Percentiles rank a stretch among this genome's conserved stretches.
These are phyloP conservation scores for Ceratobasidium sp. DNA, from an alignment of 1,284 basidiomycete species.

Conservation along the genomic window DNA sequence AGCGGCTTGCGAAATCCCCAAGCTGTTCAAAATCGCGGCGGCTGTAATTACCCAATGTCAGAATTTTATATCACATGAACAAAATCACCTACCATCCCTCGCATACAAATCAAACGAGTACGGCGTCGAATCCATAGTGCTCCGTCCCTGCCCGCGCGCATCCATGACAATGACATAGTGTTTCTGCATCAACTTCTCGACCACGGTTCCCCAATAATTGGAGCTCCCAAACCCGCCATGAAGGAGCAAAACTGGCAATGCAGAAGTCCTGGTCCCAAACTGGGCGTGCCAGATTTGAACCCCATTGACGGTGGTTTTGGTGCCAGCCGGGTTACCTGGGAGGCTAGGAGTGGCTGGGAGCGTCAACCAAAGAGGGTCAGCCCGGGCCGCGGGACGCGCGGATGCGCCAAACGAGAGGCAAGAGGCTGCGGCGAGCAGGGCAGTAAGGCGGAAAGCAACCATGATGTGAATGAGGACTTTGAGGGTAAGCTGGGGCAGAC, in stretches of 20 bases:
- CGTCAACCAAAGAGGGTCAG: neutral
- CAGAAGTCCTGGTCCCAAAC: neutral
- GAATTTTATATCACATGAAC: neutral
- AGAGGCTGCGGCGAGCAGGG: neutral
- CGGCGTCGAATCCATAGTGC: conserved; percentile 13
- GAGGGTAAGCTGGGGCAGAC: neutral
- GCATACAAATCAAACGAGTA: conserved; percentile 20
- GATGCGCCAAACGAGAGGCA: neutral
- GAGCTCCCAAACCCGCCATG: conserved; percentile 26
- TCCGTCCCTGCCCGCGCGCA: conserved; percentile 1
- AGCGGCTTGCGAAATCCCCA: conserved; percentile 11
- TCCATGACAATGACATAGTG: conserved; percentile 18
- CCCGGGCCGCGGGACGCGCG: neutral
- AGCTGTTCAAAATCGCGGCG: conserved; percentile 4
- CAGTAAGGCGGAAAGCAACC: neutral
- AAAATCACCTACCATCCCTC: neutral
- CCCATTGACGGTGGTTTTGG: neutral
- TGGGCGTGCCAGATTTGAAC: conserved; percentile 16
- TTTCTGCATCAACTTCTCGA: conserved; percentile 2
- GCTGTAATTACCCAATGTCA: neutral
- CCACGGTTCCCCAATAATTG: conserved; percentile 15
- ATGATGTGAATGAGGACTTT: neutral
- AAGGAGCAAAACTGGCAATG: conserved; percentile 6
- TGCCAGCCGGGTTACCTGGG: conserved; percentile 4
- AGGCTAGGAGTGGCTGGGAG: conserved; percentile 1